Evolutionary conservation across 2,329 filamentous ascomycete species (phyloP).

Genomic region (Cordyceps tenuipes): DNA sequence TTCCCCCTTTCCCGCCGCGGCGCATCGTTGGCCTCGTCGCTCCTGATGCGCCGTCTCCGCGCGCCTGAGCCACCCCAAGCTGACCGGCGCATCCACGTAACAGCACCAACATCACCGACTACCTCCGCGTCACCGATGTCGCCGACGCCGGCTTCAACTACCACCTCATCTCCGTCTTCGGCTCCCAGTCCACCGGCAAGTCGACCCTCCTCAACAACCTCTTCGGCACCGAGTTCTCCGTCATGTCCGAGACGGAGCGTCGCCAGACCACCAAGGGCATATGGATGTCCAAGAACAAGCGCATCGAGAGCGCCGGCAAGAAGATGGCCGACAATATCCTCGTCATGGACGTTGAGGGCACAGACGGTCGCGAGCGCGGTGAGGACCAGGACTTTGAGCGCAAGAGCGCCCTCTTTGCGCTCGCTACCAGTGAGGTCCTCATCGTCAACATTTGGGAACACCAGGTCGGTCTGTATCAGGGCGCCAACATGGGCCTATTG

Average conservation of each 20-base stretch:
- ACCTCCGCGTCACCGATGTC: constrained; percentile 71
- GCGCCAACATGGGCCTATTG: constrained; percentile 95
- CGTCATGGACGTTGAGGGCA: constrained; percentile 98
- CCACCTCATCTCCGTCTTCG: constrained; percentile 97
- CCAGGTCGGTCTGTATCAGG: constrained; percentile 95
- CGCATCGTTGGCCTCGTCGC: background rate
- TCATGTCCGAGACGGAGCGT: constrained; percentile 92
- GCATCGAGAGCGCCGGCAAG: constrained; percentile 38
- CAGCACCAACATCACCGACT: constrained; percentile 70
- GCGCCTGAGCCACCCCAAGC: background rate
- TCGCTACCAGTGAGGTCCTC: constrained; percentile 94
- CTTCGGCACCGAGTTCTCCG: constrained; percentile 91
- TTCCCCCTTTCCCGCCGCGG: constrained; percentile 10
- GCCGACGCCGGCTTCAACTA: constrained; percentile 95
- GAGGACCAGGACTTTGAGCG: constrained; percentile 99
- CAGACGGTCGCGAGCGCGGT: constrained; percentile 88
- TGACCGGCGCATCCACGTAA: constrained; percentile 14
- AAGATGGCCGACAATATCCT: constrained; percentile 95
- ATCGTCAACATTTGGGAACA: constrained; percentile 99
- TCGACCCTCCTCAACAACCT: constrained; percentile 93
- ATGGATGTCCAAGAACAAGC: constrained; percentile 98
- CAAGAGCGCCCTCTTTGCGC: constrained; percentile 93
- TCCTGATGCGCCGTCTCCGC: constrained; percentile 3
- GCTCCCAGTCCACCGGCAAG: constrained; percentile 96
- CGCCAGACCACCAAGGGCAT: constrained; percentile 98